phyloP scores from a whole-genome alignment of 2,329 filamentous ascomycete genomes.

The Rhynchosporium graminicola region DNA sequence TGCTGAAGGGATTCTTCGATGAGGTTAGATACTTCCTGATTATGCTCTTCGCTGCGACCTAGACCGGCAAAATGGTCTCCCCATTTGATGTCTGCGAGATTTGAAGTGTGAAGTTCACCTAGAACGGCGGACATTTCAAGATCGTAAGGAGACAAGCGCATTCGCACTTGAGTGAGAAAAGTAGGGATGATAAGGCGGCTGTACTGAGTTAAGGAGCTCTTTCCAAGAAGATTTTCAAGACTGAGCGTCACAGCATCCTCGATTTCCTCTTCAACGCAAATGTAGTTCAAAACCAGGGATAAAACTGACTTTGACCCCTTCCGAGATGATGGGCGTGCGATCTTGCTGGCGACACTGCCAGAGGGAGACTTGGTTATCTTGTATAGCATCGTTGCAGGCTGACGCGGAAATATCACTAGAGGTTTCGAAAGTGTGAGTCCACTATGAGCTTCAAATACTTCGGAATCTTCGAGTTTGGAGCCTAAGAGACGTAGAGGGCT shows the following conservation, averaged over 20 bases:
- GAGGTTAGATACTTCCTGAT: constrained; percentile 34
- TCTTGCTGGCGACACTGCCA: constrained; percentile 43
- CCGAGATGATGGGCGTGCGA: constrained; percentile 19
- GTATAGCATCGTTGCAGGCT: constrained; percentile 80
- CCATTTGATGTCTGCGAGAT: constrained; percentile 52
- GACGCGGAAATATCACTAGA: constrained; percentile 73
- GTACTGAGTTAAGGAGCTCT: constrained; percentile 49
- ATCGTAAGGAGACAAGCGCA: constrained; percentile 50
- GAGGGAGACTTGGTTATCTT: constrained; percentile 62
- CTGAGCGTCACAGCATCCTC: constrained; percentile 50
- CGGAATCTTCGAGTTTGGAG: constrained; percentile 70
- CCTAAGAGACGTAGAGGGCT: constrained; percentile 74
- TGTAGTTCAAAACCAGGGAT: constrained; percentile 73
- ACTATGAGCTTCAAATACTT: constrained; percentile 66
- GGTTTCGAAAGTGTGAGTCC: constrained; percentile 51
- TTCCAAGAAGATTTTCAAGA: constrained; percentile 45
- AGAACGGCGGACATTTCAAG: constrained; percentile 59
- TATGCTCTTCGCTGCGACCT: constrained; percentile 39
- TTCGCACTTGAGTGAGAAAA: constrained; percentile 48
- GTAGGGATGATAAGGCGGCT: constrained; percentile 49
- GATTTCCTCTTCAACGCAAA: constrained; percentile 74
- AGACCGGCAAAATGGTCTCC: constrained; percentile 52
- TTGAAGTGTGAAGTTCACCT: constrained; percentile 51
- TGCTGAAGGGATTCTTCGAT: constrained; percentile 33
- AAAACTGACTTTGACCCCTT: constrained; percentile 47